Evolutionary conservation across 805 yeast species (phyloP), one percentile per base, ranked within the genome.

Genomic region (Torulaspora maleeae): DNA sequence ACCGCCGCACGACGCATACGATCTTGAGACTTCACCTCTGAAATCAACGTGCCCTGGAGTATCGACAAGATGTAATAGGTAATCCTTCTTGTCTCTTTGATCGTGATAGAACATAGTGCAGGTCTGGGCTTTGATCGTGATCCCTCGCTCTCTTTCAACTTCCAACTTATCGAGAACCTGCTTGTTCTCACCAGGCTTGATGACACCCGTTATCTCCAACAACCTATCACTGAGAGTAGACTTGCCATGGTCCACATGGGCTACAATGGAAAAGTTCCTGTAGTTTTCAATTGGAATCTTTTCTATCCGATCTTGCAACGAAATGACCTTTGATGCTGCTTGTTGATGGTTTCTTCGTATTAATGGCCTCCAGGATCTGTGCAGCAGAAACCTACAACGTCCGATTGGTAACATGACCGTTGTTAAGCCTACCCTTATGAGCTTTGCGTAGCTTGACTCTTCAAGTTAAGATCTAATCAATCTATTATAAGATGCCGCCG

Each of bases 21-120:
- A 86, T 54, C 98, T 69, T 3, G 95, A 81, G 1, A 91, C 99
- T 58, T 91, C 99, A 7, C 59, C 63, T 43, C 96, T 72, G 64
- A 91, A 91, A 64, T 91, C 99, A 27, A 93, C 98, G 63, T 91
- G 99, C 0, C 99, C 99, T 0, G 99, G 99, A 0, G 98, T 91
- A 64, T 91, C 99, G 36, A 93, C 96, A 36, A 91, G 70, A 70
- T 91, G 96, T 37, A 91, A 69, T 44, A 93, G 66, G 61, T 87
- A 93, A 55, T 91, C 96, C 55, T 78, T 70, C 2, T 79, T 78
- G n/a, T 59, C 55, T 32, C 59, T 52, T 7, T 78, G 71, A 52
- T 79, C 73, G 28, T 74, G 73, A 63, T 89, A 89, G 48, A 93
- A 74, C 97, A 91, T 93, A 0, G 96, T 77, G 57, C 96, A 91